Conservation (phyloP, 768 basidiomycete species). For the Baorangia bicolor region DNA sequence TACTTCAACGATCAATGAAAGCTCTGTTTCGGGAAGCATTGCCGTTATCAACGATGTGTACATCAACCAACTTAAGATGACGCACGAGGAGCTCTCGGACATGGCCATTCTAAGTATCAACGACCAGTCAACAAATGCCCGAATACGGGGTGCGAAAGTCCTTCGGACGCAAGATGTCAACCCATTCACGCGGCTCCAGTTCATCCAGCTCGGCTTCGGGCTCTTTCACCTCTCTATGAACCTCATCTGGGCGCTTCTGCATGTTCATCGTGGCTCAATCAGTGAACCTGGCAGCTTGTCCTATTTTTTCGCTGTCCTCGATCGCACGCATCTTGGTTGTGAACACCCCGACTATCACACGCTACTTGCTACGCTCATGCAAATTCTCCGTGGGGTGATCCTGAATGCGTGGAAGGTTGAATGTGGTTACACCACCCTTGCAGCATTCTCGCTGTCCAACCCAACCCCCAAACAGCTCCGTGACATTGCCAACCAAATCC, state of each 20-base stretch:
- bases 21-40: constrained; percentile 3
- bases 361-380: constrained; percentile 16
- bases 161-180: background rate
- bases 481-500: background rate
- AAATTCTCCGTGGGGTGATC: constrained; percentile 35
- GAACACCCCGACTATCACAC: constrained; percentile 39
- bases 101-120: background rate
- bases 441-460: constrained; percentile 23
- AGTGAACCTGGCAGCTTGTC: too few species aligned
- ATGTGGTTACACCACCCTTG: constrained; percentile 16
- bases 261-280: too few species aligned
- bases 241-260: too few species aligned
- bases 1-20: constrained; percentile 7
- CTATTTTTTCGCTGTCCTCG: too few species aligned
- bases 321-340: too few species aligned
- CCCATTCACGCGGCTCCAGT: background rate
- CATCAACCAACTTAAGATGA: constrained; percentile 3
- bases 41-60: background rate
- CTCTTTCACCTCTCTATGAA: too few species aligned
- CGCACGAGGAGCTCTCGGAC: background rate
- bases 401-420: constrained; percentile 33
- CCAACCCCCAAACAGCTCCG: background rate
- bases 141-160: background rate
- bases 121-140: background rate
- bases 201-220: constrained; percentile 6